A percentile compares a stretch with the other conserved stretches of the same genome.
These are phyloP conservation scores for Talaromyces wortmannii DNA, from an alignment of 495 filamentous ascomycete genomes.

Conservation along the genomic window DNA sequence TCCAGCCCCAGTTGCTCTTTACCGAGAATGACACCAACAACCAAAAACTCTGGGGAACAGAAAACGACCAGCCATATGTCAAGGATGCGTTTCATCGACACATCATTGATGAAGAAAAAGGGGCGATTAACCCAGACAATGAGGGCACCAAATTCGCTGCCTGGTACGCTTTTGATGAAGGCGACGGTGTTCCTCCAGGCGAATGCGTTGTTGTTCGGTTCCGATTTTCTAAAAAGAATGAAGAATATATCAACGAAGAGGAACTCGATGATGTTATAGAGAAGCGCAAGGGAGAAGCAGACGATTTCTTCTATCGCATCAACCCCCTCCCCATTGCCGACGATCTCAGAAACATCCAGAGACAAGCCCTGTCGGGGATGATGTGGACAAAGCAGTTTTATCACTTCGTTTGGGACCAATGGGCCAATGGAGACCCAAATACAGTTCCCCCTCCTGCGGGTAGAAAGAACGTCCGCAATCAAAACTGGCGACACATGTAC, in stretches of 20 bases:
- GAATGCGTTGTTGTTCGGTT: slow-evolving; percentile 96
- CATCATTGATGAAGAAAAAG: slow-evolving; percentile 76
- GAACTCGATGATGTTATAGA: slow-evolving; percentile 88
- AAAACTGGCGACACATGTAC: slow-evolving; percentile 87
- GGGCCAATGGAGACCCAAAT: slow-evolving; percentile 73
- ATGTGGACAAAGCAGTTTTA: slow-evolving; percentile 98
- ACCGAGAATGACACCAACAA: slow-evolving; percentile 95
- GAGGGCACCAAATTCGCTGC: slow-evolving; percentile 85
- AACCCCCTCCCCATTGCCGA: slow-evolving; percentile 92
- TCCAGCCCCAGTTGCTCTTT: slow-evolving; percentile 77
- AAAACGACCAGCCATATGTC: slow-evolving; percentile 77
- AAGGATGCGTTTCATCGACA: slow-evolving; percentile 92
- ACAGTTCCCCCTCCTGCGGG: slow-evolving; percentile 77
- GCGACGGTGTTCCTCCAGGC: slow-evolving; percentile 75
- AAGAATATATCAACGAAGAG: slow-evolving; percentile 83
- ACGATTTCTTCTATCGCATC: slow-evolving; percentile 92
- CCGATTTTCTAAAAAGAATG: slow-evolving; percentile 66
- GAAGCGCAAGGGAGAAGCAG: slow-evolving; percentile 74
- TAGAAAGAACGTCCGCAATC: slow-evolving; percentile 76
- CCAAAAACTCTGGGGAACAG: slow-evolving; percentile 62
- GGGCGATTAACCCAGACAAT: slow-evolving; percentile 71
- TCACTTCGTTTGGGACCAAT: slow-evolving; percentile 94
- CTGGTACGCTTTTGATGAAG: slow-evolving; percentile 89
- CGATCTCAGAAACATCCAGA: slow-evolving; percentile 89
- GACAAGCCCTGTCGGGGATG: slow-evolving; percentile 93